These are phyloP conservation scores for Ilyonectria destructans DNA, from an alignment of 2,329 filamentous ascomycete species.

Conservation along the genomic window DNA sequence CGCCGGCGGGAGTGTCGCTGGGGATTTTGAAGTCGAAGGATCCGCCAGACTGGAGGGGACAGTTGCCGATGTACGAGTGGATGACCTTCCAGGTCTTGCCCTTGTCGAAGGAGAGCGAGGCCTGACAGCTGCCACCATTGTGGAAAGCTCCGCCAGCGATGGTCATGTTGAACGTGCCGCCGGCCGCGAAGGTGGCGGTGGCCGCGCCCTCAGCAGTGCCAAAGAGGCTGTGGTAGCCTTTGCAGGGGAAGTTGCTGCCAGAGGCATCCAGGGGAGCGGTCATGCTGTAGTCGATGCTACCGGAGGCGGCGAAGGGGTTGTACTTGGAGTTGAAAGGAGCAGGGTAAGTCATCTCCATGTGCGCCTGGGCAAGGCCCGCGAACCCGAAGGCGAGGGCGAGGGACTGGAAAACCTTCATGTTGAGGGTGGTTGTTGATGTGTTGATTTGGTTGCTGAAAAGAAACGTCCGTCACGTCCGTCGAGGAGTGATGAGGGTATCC, in stretches of 20 bases:
- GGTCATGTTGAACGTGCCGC: slow-evolving; percentile 75
- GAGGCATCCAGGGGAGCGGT: slow-evolving; percentile 74
- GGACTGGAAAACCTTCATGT: slow-evolving; percentile 60
- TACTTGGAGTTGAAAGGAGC: slow-evolving; percentile 68
- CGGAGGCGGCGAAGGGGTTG: slow-evolving; percentile 63
- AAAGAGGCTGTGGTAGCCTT: slow-evolving; percentile 71
- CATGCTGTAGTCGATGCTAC: slow-evolving; percentile 78
- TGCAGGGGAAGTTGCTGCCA: slow-evolving; percentile 83
- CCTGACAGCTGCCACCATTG: slow-evolving; percentile 83
- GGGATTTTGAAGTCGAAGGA: slow-evolving; percentile 79
- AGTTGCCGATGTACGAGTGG: slow-evolving; percentile 71
- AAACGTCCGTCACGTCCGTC: slow-evolving; percentile 33
- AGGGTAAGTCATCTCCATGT: slow-evolving; percentile 72
- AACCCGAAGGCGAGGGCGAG: slow-evolving; percentile 61
- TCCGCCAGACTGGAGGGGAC: slow-evolving; percentile 62
- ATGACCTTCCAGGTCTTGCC: slow-evolving; percentile 80
- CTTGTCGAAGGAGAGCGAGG: slow-evolving; percentile 81
- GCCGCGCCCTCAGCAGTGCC: slow-evolving; percentile 66
- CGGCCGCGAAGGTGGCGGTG: slow-evolving; percentile 75
- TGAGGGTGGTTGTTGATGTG: slow-evolving; percentile 40
- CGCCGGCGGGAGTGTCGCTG: slow-evolving; percentile 70
- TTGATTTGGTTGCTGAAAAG: background rate
- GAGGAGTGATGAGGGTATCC: slow-evolving; percentile 37
- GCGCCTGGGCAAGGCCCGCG: slow-evolving; percentile 63
- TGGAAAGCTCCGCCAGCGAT: slow-evolving; percentile 76